Evolutionary conservation across 2,329 filamentous ascomycete species (phyloP).

Genomic region (Lasiodiplodia hormozganensis): DNA sequence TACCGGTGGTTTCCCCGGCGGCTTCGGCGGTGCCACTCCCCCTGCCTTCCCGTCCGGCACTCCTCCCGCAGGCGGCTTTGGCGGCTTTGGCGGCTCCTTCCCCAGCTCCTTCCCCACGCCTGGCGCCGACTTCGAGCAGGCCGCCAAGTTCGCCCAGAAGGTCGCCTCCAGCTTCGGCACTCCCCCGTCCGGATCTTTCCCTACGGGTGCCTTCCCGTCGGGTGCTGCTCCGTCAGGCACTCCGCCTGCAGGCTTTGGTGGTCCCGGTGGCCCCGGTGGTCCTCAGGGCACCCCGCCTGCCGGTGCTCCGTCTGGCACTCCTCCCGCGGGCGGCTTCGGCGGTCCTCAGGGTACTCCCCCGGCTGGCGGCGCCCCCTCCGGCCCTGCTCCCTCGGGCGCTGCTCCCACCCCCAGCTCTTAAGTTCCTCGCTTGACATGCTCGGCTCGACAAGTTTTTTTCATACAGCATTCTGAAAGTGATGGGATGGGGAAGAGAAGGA

Average conservation of each 20-base stretch:
- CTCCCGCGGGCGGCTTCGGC: not conserved
- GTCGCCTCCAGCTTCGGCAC: conserved; percentile 11
- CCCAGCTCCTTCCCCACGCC: not conserved
- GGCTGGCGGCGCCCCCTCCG: not conserved
- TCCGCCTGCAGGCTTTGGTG: not conserved
- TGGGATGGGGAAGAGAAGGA: not conserved
- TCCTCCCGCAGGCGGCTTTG: conserved; percentile 1
- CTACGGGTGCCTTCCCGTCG: not conserved
- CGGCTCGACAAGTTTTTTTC: not conserved
- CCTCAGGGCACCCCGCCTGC: not conserved
- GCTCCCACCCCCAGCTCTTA: not conserved
- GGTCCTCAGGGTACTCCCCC: not conserved
- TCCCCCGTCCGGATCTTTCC: not conserved
- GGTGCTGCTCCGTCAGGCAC: not conserved
- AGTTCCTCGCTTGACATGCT: conserved; percentile 7
- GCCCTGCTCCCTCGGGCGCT: not conserved
- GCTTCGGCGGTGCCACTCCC: not conserved
- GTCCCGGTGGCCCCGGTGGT: not conserved
- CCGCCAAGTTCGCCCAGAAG: conserved; percentile 17
- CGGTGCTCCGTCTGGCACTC: not conserved
- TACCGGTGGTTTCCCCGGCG: not conserved
- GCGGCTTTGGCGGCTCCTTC: not conserved
- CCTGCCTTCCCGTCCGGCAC: not conserved
- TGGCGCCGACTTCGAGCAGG: conserved; percentile 13
- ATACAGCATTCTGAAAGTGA: not conserved